Percentiles rank a stretch among this genome's conserved stretches.
Conservation (phyloP, 116 monocot genomes). For the Dioscorea cayenensis region DNA sequence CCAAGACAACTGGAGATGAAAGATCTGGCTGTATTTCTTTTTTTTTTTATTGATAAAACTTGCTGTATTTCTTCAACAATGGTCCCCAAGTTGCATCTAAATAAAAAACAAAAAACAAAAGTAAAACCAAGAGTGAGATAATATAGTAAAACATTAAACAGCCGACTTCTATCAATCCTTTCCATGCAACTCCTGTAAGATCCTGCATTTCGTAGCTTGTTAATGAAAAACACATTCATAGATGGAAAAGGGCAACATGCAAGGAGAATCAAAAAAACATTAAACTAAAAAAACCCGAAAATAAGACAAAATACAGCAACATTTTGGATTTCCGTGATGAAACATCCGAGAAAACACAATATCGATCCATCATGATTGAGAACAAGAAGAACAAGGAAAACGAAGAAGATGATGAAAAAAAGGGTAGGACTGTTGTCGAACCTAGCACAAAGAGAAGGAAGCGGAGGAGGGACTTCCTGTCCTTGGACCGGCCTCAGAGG, state of each 20-base stretch:
- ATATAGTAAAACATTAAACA: neutral
- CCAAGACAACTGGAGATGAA: constrained; percentile 21
- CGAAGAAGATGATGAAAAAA: no score
- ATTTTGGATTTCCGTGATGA: no score
- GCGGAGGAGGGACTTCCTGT: no score
- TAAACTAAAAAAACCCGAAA: neutral
- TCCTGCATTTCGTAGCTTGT: neutral
- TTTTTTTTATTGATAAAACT: no score
- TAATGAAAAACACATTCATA: neutral
- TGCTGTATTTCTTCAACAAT: constrained; percentile 21
- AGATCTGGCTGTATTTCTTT: no score
- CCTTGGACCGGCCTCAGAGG: no score
- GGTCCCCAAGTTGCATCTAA: neutral
- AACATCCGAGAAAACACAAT: no score
- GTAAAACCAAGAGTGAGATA: neutral
- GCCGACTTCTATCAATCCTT: no score
- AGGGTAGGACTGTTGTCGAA: no score
- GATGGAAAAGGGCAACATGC: neutral
- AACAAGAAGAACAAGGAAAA: no score
- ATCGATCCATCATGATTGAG: no score
- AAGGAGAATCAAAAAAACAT: neutral
- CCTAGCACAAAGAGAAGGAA: no score
- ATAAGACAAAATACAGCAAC: neutral
- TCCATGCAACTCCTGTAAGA: neutral
- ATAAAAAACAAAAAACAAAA: neutral